Base-by-base conservation (phyloP, 495 filamentous ascomycete species). In the Annulohypoxylon maeteangense region DNA sequence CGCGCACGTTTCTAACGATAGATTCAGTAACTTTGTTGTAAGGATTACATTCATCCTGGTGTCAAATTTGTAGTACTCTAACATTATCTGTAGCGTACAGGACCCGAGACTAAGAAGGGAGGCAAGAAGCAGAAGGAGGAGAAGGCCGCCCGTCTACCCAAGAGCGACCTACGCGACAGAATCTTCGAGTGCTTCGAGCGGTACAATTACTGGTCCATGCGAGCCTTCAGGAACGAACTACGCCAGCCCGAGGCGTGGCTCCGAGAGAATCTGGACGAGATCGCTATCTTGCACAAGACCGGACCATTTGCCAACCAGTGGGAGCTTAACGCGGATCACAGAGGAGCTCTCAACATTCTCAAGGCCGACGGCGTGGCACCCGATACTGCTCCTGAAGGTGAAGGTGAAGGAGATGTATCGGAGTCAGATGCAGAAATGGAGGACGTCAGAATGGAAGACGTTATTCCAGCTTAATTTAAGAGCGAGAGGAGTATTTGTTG, bases 171-270 rank as follows among this genome's bases (percentile, higher is more conserved):
- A 38, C 79, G 97, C 80, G 93, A 98, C 78, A 82, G 82, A 44
- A 89, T 99, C 64, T 93, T 93, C 82, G 78, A 83, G 14, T 91
- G 89, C 75, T 99, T 98, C 87, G 86, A 89, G 32, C 79, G 89
- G 56, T 97, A 91, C 83, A 87, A 87, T 58, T 98, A 94, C 80
- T 98, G 95, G 95, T 87, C 91, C 16, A 90, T 98, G 83, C 94
- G 91, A 73, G 87, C 88, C 0, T 87, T 99, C 70, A 91, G 92
- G 66, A 81, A 85, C 20, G 79, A 82, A 67, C 85, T 94, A 32
- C 83, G 87, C 55, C 95, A 99, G 81, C 95, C 95, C 0, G 95
- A 99, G 76, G 90, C 91, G 4, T 99, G 93, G 78, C 88, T 99
- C 53, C 93, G 93, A 66, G 87, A 96, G 78, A 90, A 88, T 1